Conservation (phyloP, 2,329 filamentous ascomycete species). For the Cladobotryum protrusum region DNA sequence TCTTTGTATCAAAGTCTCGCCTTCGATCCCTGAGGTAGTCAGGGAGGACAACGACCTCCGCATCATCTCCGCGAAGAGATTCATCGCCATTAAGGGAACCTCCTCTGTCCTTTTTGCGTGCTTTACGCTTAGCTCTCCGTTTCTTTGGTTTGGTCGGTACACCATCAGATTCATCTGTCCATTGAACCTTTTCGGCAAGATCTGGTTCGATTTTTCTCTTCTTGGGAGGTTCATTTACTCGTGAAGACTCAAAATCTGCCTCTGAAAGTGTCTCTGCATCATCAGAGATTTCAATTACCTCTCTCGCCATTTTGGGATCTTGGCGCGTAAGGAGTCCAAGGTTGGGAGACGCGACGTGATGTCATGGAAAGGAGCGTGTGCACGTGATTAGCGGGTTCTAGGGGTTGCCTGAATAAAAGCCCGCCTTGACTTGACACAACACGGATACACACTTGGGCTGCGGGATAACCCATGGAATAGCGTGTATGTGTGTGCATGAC, state of each 20-base stretch:
- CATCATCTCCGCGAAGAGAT: slow-evolving; percentile 33
- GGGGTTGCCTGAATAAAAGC: no score
- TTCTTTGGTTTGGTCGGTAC: slow-evolving; percentile 51
- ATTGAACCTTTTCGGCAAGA: slow-evolving; percentile 40
- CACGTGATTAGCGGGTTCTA: neutral
- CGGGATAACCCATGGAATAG: no score
- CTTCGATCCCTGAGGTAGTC: slow-evolving; percentile 67
- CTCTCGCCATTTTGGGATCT: slow-evolving; percentile 6
- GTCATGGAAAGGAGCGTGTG: neutral
- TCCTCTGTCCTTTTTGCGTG: slow-evolving; percentile 22
- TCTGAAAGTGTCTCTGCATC: slow-evolving; percentile 19
- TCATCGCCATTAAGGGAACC: slow-evolving; percentile 23
- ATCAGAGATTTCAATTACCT: slow-evolving; percentile 23
- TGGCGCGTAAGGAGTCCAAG: neutral
- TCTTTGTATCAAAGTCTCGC: slow-evolving; percentile 59
- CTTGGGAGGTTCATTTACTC: slow-evolving; percentile 7
- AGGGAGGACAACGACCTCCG: slow-evolving; percentile 56
- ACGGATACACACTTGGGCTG: no score
- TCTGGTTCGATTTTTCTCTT: slow-evolving; percentile 35
- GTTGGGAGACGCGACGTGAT: neutral
- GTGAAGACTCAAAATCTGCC: slow-evolving; percentile 10
- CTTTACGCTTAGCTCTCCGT: slow-evolving; percentile 23
- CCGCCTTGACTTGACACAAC: no score
- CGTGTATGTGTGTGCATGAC: no score
- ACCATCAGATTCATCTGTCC: slow-evolving; percentile 54